phyloP scores from a whole-genome alignment of 1,284 basidiomycete genomes.

The Irpex rosettiformis region DNA sequence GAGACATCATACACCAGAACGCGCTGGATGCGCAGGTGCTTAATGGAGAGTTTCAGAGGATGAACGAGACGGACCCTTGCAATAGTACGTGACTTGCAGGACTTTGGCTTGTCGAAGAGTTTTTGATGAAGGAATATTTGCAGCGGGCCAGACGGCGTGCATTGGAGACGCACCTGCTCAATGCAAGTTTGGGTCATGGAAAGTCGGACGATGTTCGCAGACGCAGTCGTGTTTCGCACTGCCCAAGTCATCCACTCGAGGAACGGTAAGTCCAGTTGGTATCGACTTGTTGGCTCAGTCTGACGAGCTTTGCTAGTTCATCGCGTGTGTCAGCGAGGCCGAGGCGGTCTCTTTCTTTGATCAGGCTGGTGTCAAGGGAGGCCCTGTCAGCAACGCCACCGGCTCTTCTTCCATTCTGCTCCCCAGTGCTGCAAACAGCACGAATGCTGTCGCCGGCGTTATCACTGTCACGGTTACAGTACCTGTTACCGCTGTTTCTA shows the following conservation, averaged over 20 bases:
- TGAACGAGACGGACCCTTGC: slow-evolving; percentile 40
- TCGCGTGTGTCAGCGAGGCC: slow-evolving; percentile 40
- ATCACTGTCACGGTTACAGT: slow-evolving; percentile 33
- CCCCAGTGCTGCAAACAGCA: slow-evolving; percentile 21
- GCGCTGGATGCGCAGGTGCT: slow-evolving; percentile 45
- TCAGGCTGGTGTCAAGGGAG: slow-evolving; percentile 31
- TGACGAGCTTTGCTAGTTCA: background rate
- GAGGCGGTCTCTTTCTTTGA: slow-evolving; percentile 40
- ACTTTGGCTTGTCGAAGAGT: background rate
- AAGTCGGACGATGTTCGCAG: slow-evolving; percentile 32
- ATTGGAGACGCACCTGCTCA: slow-evolving; percentile 35
- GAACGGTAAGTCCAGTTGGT: slow-evolving; percentile 39
- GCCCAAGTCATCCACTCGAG: slow-evolving; percentile 36
- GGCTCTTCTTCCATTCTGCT: slow-evolving; percentile 18
- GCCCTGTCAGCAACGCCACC: background rate
- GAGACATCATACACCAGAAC: slow-evolving; percentile 36
- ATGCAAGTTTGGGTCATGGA: slow-evolving; percentile 41
- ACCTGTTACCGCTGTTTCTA: slow-evolving; percentile 7
- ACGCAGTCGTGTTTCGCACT: slow-evolving; percentile 44
- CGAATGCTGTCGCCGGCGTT: slow-evolving; percentile 5
- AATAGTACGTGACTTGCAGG: slow-evolving; percentile 30
- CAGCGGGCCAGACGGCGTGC: slow-evolving; percentile 44
- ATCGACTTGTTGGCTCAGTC: background rate
- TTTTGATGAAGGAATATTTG: background rate
- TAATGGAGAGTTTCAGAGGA: slow-evolving; percentile 40